These are phyloP conservation scores for Lycium ferocissimum DNA, from an alignment of 257 asterid genomes.

Conservation along the genomic window DNA sequence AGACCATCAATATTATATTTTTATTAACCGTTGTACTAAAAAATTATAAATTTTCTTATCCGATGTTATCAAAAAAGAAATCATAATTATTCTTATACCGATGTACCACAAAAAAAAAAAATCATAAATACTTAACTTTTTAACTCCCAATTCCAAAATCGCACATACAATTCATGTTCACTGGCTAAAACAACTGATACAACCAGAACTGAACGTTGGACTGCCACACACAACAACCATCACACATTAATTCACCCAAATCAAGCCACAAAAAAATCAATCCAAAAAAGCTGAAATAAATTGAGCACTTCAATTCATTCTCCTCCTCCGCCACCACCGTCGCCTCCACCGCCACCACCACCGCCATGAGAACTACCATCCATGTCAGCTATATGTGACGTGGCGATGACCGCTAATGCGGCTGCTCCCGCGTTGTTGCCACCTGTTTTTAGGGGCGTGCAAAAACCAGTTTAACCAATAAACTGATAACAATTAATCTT, in stretches of 20 bases:
- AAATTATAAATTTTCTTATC: too few species aligned
- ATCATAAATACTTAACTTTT: background rate
- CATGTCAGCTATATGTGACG: conserved; percentile 16
- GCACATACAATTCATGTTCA: background rate
- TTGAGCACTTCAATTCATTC: background rate
- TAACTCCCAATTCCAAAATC: background rate
- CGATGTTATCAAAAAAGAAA: too few species aligned
- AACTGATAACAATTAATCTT: too few species aligned
- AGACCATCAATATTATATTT: too few species aligned
- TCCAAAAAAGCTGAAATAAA: background rate
- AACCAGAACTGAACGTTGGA: background rate
- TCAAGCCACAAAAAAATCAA: conserved; percentile 6
- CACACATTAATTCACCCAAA: background rate
- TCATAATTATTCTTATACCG: too few species aligned
- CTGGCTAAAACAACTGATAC: background rate
- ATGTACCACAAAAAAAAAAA: too few species aligned
- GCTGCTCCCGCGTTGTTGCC: background rate
- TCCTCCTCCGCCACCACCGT: background rate
- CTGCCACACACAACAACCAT: background rate
- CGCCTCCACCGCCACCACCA: conserved; percentile 17
- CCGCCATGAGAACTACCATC: background rate
- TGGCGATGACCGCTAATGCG: background rate
- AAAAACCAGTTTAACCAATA: too few species aligned
- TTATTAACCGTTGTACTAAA: too few species aligned
- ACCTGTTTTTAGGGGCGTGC: too few species aligned